A percentile compares a stretch with the other conserved stretches of the same genome.
Conservation (phyloP, 1,284 basidiomycete genomes). For the Sanghuangporus sanghuang region DNA sequence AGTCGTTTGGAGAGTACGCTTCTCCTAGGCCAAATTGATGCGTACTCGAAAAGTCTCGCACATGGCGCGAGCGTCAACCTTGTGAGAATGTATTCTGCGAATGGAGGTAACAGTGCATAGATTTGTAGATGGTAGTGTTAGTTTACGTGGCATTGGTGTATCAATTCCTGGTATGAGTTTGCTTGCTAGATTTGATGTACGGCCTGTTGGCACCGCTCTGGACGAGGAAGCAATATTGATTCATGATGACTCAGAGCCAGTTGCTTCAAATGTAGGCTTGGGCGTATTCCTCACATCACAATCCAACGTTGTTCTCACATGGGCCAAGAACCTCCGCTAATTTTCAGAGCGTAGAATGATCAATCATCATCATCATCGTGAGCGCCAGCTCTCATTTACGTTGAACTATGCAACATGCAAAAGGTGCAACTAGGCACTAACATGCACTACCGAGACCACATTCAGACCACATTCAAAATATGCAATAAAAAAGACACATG, state of each 20-base stretch:
- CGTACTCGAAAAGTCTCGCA: constrained; percentile 73
- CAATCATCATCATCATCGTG: background rate
- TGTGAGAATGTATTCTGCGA: constrained; percentile 73
- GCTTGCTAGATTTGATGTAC: background rate
- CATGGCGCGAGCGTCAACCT: constrained; percentile 64
- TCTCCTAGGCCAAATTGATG: constrained; percentile 84
- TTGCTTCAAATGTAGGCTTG: too few species aligned
- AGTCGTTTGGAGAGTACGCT: constrained; percentile 87
- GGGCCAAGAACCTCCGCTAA: too few species aligned
- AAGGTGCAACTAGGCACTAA: background rate
- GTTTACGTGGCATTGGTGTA: background rate
- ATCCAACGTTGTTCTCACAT: too few species aligned
- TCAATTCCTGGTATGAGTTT: background rate
- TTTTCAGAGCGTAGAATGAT: too few species aligned
- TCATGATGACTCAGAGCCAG: too few species aligned
- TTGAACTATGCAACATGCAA: background rate
- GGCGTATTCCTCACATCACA: too few species aligned
- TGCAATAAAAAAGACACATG: background rate
- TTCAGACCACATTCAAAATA: background rate
- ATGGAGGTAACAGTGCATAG: constrained; percentile 29
- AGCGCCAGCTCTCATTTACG: background rate
- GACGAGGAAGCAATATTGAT: background rate
- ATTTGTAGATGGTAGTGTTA: background rate
- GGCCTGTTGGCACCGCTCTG: background rate
- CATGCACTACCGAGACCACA: background rate